These are phyloP conservation scores for Otatea glauca DNA, from an alignment of 176 grass and related monocot species.

Conservation along the genomic window DNA sequence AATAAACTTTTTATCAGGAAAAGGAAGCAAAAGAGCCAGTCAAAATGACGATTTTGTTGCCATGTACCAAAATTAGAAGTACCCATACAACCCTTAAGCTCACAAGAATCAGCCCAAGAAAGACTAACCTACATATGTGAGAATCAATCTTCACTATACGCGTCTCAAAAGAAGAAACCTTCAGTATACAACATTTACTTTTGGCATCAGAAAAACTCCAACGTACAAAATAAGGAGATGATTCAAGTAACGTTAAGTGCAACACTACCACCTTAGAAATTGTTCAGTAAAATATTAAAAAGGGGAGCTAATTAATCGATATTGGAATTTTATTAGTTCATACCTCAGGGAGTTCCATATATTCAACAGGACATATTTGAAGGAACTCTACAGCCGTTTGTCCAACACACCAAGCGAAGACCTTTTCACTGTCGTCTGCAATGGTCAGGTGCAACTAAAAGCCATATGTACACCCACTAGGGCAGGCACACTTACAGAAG, in stretches of 20 bases:
- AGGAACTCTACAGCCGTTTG: conserved; percentile 86
- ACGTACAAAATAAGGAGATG: background rate
- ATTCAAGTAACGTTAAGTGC: background rate
- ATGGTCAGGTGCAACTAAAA: conserved; percentile 78
- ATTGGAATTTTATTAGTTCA: background rate
- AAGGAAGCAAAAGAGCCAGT: background rate
- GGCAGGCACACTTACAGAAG: conserved; percentile 67
- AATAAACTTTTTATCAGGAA: background rate
- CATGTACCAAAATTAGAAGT: background rate
- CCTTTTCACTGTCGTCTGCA: conserved; percentile 65
- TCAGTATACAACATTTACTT: background rate
- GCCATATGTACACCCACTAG: conserved; percentile 48
- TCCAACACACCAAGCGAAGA: conserved; percentile 72
- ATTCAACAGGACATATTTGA: conserved; percentile 91
- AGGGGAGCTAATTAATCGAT: background rate
- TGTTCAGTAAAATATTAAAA: background rate
- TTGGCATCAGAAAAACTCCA: background rate
- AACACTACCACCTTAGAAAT: background rate
- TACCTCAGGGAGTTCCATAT: conserved; percentile 79
- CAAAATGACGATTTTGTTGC: background rate
- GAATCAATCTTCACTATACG: background rate
- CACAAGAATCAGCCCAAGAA: background rate
- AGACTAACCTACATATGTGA: background rate
- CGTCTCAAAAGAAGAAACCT: background rate
- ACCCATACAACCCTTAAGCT: background rate